Conservation (phyloP, 345 rosid species). For the Syzygium aqueum region DNA sequence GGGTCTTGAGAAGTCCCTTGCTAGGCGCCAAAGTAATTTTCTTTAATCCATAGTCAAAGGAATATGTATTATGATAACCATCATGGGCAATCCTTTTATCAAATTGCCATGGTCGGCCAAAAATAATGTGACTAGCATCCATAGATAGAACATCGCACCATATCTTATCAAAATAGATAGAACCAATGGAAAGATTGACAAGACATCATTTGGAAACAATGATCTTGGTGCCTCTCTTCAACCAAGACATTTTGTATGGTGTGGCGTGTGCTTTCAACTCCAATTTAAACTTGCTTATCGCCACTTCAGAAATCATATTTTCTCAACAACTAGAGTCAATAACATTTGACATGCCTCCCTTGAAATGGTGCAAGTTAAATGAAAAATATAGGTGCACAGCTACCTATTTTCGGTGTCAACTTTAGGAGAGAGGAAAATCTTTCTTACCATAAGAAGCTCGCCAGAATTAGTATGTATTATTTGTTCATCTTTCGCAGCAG, state of each 20-base stretch:
- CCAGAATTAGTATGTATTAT: neutral
- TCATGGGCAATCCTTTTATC: neutral
- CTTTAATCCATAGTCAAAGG: neutral
- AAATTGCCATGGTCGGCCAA: neutral
- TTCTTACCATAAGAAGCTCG: neutral
- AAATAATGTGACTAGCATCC: neutral
- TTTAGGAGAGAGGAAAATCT: neutral
- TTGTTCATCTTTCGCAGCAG: neutral
- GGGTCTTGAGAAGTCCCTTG: neutral
- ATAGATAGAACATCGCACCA: neutral
- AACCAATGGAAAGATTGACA: neutral
- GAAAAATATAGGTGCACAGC: neutral
- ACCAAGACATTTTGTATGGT: neutral
- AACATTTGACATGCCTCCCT: neutral
- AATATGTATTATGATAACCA: neutral
- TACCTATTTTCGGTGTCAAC: accelerated
- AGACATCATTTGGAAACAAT: neutral
- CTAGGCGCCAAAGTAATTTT: no score
- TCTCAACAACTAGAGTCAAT: neutral
- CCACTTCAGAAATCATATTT: neutral
- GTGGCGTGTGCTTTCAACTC: neutral
- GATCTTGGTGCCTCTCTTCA: neutral
- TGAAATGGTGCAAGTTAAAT: neutral
- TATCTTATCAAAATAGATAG: neutral
- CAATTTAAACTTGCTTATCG: neutral